Base-by-base conservation (phyloP, 2,329 filamentous ascomycete species). In the Botrytis byssoidea region DNA sequence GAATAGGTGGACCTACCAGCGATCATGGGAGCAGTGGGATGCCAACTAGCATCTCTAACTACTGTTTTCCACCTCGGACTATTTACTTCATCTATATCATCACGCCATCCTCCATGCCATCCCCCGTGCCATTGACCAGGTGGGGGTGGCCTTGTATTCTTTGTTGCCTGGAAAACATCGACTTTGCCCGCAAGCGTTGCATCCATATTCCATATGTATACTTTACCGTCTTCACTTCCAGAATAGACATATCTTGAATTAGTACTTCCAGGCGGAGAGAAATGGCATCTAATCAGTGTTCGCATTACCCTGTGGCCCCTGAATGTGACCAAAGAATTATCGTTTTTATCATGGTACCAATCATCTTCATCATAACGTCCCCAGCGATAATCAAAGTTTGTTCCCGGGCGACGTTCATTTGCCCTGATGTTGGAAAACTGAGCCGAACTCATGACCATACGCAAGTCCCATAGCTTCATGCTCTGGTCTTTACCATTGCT, bases 401-500 rank as follows among this genome's bases (percentile, higher is more conserved):
- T 89, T 29, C 79, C 76, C 35, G 82, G 82, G 0, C 87, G 89
- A 78, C 88, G 85, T 59, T 85, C 83, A n/a, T 85, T 83, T 7
- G 88, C 86, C 75, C 90, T 85, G 71, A 90, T 83, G 46, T 85
- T 83, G 64, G 86, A 85, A 74, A 89, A 92, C 70, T 86, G 85
- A 48, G 90, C 87, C 0, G 92, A 91, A 8, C 90, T 90, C 86
- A 96, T 93, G 87, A 94, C 95, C 86, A 93, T 97, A 70, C 95
- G 88, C 73, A 98, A 82, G 82, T 99, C 96, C 96, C 96, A 99
- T 0, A 99, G 87, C 83, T 98, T 98, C 89, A 97, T 97, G 60
- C 91, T 95, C 82, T 98, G 96, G 80, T 99, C 96, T 81, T 98
- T 99, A 75, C 90, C 93, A 79, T 99, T 99, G 77, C 92, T 95